phyloP scores from a whole-genome alignment of 495 filamentous ascomycete species.

The Tuber umbilicatum region DNA sequence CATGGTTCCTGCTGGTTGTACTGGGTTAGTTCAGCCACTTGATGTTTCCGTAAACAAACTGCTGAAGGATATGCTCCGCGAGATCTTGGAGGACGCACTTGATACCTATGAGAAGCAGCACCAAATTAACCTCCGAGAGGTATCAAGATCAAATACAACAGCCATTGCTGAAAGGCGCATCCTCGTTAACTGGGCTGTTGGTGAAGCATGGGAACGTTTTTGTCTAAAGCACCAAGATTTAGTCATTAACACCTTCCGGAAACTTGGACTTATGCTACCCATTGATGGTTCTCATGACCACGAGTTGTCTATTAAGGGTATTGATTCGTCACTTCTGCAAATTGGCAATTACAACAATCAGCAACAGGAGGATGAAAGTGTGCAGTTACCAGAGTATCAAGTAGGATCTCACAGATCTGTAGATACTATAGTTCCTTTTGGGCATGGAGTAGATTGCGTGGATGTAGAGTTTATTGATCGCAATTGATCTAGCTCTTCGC shows the following conservation, averaged over 20 bases:
- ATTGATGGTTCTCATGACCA: constrained; percentile 14
- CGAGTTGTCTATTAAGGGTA: constrained; percentile 15
- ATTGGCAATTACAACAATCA: constrained; percentile 3
- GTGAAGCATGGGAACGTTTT: constrained; percentile 13
- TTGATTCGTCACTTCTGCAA: not conserved
- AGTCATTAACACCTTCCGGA: constrained; percentile 7
- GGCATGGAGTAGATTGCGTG: no score
- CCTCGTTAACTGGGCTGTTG: constrained; percentile 7
- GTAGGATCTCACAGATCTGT: no score
- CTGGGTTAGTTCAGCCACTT: constrained; percentile 11
- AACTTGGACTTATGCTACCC: constrained; percentile 14
- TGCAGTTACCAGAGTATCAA: no score
- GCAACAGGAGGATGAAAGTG: no score
- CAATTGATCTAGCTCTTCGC: no score
- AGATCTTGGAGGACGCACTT: constrained; percentile 9
- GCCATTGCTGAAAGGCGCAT: constrained; percentile 6
- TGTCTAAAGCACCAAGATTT: constrained; percentile 6
- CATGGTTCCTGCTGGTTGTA: no score
- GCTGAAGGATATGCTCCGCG: constrained; percentile 11
- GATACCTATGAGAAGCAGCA: constrained; percentile 8
- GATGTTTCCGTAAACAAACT: constrained; percentile 21
- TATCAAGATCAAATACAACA: not conserved
- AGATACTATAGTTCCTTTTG: no score
- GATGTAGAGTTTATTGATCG: no score
- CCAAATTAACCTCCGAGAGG: not conserved